phyloP scores from a whole-genome alignment of 192 early-diverging fungal genomes.

The Oehlia diaphana region DNA sequence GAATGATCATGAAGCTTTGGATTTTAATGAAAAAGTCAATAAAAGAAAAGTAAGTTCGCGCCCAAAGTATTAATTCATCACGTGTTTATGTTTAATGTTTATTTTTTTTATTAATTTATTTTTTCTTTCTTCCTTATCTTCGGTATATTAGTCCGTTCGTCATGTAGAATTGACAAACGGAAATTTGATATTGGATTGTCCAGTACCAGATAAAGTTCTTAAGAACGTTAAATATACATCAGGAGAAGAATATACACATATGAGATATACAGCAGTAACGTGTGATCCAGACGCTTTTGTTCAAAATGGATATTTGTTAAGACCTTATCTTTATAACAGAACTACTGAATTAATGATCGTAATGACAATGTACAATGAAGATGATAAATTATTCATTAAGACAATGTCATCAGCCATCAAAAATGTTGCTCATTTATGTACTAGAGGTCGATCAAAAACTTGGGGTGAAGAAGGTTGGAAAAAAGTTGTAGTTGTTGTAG shows the following conservation, averaged over 20 bases:
- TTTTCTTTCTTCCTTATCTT: background rate
- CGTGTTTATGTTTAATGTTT: background rate
- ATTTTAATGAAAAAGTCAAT: background rate
- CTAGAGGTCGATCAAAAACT: constrained; percentile 62
- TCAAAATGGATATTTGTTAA: constrained; percentile 58
- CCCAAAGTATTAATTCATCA: no score
- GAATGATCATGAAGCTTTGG: background rate
- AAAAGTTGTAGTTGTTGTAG: constrained; percentile 89
- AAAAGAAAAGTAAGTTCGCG: background rate
- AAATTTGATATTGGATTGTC: constrained; percentile 67
- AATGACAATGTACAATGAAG: constrained; percentile 92
- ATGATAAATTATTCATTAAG: constrained; percentile 86
- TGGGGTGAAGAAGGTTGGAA: constrained; percentile 88
- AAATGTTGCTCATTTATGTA: constrained; percentile 91
- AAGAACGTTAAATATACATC: constrained; percentile 45
- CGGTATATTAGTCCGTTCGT: background rate
- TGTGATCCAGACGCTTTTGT: constrained; percentile 66
- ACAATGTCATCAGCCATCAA: constrained; percentile 86
- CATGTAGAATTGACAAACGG: constrained; percentile 60
- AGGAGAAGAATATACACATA: constrained; percentile 63
- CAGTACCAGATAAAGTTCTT: constrained; percentile 57
- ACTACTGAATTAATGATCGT: constrained; percentile 90
- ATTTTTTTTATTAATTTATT: background rate
- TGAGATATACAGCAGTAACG: constrained; percentile 74
- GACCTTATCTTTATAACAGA: constrained; percentile 69